Base-by-base conservation (phyloP, 176 grass and related monocot species). In the Oryza australiensis region DNA sequence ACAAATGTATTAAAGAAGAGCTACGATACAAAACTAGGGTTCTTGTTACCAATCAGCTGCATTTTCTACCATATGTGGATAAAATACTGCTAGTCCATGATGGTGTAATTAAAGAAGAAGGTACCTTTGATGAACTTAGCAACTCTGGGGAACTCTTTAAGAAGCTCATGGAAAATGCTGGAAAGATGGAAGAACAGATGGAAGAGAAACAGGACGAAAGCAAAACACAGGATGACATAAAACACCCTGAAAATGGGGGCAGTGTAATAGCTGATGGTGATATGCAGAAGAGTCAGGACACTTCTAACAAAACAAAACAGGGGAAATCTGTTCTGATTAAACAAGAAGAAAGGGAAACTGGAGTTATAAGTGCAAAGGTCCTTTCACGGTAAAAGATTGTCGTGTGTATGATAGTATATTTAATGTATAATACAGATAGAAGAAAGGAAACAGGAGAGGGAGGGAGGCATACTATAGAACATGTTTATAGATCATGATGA, bases 101-200 rank as follows among this genome's bases (percentile, higher is more conserved):
- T 80, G 96, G 96, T 72, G 77, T 83, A 64, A 77, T 99, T 74
- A 99, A 94, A 95, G 96, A 99, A 79, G 87, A 95, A 79, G 96
- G 96, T 71, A 92, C 96, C 22, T 99, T 95, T 86, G 96, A 99
- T 84, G 89, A 99, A 88, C 90, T 99, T 83, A 99, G 89, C 86
- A 84, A 84, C 27, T 91, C 60, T 14, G 96, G 96, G 26, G 85
- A 91, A 23, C 88, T 94, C 35, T 99, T 99, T 76, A 92, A 95
- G 75, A 99, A 92, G 26, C 87, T 99, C 38, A 99, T 99, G 96
- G 96, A 99, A 94, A 99, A 99, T 86, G 96, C 96, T 87, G 96
- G 96, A 64, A 99, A 99, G 89, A 93, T 99, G 96, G 96, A 99
- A 68, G 96, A 99, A 85, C 89, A 99, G 63, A 76, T 72, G n/a